Base-by-base conservation (phyloP, 495 filamentous ascomycete species). In the Physcia stellaris region DNA sequence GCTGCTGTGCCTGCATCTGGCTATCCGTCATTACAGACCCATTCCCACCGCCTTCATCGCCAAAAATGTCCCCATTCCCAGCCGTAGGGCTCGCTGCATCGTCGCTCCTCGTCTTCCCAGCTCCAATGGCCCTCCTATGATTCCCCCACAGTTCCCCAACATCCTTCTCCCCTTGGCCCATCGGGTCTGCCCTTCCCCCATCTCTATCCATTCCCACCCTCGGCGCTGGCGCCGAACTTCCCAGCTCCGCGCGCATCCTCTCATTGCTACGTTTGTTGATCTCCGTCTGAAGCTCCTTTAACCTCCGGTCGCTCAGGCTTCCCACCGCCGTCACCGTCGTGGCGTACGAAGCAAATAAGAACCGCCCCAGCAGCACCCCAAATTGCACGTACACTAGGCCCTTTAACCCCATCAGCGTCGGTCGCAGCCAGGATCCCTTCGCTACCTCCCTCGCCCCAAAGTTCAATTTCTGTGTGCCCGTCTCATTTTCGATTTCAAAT, bases 61-160 rank as follows among this genome's bases (percentile, higher is more conserved):
- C 4, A 11, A 36, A 20, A 0, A 6, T 20, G 1, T 37, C 32
- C n/a, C 34, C 46, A 9, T 35, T 32, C 13, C 45, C 49, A 6
- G 49, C 46, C 9, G 43, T 52, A 12, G 46, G 50, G 34, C 50
- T 52, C 15, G 41, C 44, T 15, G 49, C 43, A 35, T 46, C 35
- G 5, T 2, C 3, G 18, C 6, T 9, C 9, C 9, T 12, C 7
- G 7, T 24, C 9, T 9, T 20, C 2, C 18, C 17, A 6, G 15
- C 28, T 6, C 35, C 24, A 15, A 43, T 40, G 10, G 6, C 31
- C 33, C 29, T 29, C 22, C 45, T 26, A 27, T 43, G 45, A 17
- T 32, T 34, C 19, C 10, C 31, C 45, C 45, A 42, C 30, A 42
- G 17, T 4, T 42, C 40, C 2, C 39, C 20, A 9, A 26, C 42